Conservation (phyloP, 768 basidiomycete species). For the Glaciozyma antarctica region DNA sequence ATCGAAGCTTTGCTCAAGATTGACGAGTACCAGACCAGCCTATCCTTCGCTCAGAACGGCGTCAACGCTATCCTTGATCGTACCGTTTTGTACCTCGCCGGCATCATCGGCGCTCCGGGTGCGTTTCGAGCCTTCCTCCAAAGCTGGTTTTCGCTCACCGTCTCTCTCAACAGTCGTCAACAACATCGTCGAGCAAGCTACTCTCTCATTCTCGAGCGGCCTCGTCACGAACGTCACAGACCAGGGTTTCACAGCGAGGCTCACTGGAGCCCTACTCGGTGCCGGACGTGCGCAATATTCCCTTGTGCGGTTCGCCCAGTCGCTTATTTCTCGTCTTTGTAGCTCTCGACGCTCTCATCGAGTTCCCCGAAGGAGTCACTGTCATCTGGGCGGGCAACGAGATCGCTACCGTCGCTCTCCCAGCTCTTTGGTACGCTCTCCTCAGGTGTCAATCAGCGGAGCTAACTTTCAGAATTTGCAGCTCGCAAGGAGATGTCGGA, state of each 20-base stretch:
- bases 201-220: conserved; percentile 50
- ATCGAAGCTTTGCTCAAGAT: conserved; percentile 49
- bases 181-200: conserved; percentile 49
- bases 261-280: conserved; percentile 37
- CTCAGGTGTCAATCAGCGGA: too few species aligned
- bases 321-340: conserved; percentile 34
- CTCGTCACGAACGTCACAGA: conserved; percentile 53
- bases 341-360: conserved; percentile 58
- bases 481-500: conserved; percentile 56
- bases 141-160: background rate
- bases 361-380: conserved; percentile 55
- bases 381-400: conserved; percentile 56
- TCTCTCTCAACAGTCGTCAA: conserved; percentile 5
- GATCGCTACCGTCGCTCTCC: conserved; percentile 58
- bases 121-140: background rate
- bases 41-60: conserved; percentile 52
- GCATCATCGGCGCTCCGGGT: conserved; percentile 55
- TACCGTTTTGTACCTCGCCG: conserved; percentile 57
- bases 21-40: conserved; percentile 55
- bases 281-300: background rate
- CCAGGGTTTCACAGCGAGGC: conserved; percentile 54
- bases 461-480: too few species aligned
- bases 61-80: conserved; percentile 56
- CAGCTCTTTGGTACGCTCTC: conserved; percentile 46
- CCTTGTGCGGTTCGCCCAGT: rapidly evolving